phyloP scores from a whole-genome alignment of 2,329 filamentous ascomycete species.

The Phialophora macrospora region DNA sequence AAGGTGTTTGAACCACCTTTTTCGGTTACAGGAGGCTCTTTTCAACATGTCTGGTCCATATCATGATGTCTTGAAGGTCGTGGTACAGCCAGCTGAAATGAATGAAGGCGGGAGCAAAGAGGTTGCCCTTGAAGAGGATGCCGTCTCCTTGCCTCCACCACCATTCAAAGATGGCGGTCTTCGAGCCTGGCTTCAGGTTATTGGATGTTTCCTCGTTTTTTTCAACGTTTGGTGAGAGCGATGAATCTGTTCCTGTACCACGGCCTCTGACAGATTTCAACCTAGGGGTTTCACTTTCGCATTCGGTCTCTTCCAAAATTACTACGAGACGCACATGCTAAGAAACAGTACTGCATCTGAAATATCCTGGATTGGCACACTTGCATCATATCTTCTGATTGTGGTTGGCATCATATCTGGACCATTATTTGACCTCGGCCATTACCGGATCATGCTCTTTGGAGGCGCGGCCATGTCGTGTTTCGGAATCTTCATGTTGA shows the following conservation, averaged over 20 bases:
- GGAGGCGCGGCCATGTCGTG: slow-evolving; percentile 68
- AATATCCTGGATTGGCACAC: slow-evolving; percentile 85
- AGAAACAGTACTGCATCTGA: slow-evolving; percentile 68
- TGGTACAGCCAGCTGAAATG: slow-evolving; percentile 19
- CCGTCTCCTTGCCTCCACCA: slow-evolving; percentile 22
- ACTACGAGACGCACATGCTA: slow-evolving; percentile 75
- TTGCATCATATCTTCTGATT: slow-evolving; percentile 83
- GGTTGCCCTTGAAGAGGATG: slow-evolving; percentile 23
- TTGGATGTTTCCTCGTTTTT: slow-evolving; percentile 80
- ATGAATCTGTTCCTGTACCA: background rate
- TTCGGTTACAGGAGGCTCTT: background rate
- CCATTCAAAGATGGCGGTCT: slow-evolving; percentile 72
- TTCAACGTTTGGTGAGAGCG: slow-evolving; percentile 70
- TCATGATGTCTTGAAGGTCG: slow-evolving; percentile 20
- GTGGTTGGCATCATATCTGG: slow-evolving; percentile 85
- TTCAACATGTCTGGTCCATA: slow-evolving; percentile 19
- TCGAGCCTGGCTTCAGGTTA: slow-evolving; percentile 80
- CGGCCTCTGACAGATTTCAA: background rate
- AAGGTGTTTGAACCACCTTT: background rate
- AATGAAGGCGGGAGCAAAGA: slow-evolving; percentile 15
- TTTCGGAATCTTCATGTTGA: slow-evolving; percentile 69
- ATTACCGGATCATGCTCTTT: slow-evolving; percentile 73
- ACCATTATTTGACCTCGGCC: slow-evolving; percentile 84
- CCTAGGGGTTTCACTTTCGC: slow-evolving; percentile 38
- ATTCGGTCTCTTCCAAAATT: slow-evolving; percentile 75